These are phyloP conservation scores for Cryptococcus hybrid DNA, from an alignment of 1,284 basidiomycete species.

Conservation along the genomic window DNA sequence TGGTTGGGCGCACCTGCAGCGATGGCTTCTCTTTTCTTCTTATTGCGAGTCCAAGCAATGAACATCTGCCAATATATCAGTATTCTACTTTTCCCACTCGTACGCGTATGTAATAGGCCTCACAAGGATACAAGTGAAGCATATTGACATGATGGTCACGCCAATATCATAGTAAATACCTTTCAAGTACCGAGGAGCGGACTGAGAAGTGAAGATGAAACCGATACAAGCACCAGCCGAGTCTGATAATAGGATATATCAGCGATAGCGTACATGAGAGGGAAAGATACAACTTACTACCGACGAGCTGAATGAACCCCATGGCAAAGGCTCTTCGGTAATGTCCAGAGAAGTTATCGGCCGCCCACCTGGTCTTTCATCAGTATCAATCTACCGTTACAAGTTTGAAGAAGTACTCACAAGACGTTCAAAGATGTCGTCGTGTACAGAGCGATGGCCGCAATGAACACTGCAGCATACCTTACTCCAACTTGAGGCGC, in stretches of 20 bases:
- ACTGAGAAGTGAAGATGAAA: conserved; percentile 12
- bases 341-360: conserved; percentile 13
- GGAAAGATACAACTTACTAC: conserved; percentile 8
- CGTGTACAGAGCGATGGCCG: conserved; percentile 12
- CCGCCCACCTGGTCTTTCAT: conserved; percentile 2
- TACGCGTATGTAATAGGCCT: background rate
- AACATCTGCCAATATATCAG: background rate
- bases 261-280: background rate
- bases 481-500: conserved; percentile 10
- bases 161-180: conserved; percentile 13
- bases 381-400: background rate
- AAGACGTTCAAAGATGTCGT: conserved; percentile 11
- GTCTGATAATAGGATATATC: background rate
- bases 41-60: conserved; percentile 2
- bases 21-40: conserved; percentile 16
- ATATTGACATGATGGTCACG: conserved; percentile 7
- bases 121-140: background rate
- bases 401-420: background rate
- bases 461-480: conserved; percentile 16
- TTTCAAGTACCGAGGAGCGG: conserved; percentile 11
- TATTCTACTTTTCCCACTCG: background rate
- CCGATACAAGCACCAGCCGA: conserved; percentile 10
- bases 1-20: conserved; percentile 20
- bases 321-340: conserved; percentile 16
- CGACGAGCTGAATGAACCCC: conserved; percentile 13